Evolutionary conservation across 805 yeast genomes (phyloP), one percentile per base, ranked within the genome.

Genomic region (Candida ponderosae): DNA sequence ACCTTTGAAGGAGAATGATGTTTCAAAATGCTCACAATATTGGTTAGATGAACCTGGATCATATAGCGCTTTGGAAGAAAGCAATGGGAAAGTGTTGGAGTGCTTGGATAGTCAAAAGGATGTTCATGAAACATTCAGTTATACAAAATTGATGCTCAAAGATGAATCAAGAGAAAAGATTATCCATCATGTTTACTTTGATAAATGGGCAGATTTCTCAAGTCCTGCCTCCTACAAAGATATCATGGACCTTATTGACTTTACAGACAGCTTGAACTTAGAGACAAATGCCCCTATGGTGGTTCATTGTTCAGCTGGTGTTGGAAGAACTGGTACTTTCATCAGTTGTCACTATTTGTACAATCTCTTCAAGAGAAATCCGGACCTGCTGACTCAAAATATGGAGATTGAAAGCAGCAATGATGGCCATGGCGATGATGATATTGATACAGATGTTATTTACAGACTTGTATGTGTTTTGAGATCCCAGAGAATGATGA

Each of bases 231-330:
- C 28, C 11, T 8, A 7, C 5, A 6, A 8, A 8, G 28, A 19
- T 31, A 19, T 31, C 5, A 31, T 31, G 7, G 32, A 31, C 10
- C 18, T 31, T 13, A 31, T 31, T 18, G n/a, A 31, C 5, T 31
- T 17, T 18, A 19, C 19, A 17, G 9, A 31, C 10, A 7, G 6
- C 11, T 31, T 31, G n/a, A 31, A 31, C 18, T 14, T 6, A 3
- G 14, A 24, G 14, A 13, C 6, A 13, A 9, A 24, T 11, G 28
- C 28, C 3, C 88, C 90, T 14, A 61, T 79, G 5, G 54, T 86
- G 35, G 81, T 81, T 10, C 97, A 93, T 57, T 90, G 98, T 52
- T 86, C 96, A 4, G 97, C 98, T 0, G 98, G 98, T 1, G 89
- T 94, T 48, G 98, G 98, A 7, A 68, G 98, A 40, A 85, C 97